Base-by-base conservation (phyloP, 2,329 filamentous ascomycete species). In the Scedosporium aurantiacum region DNA sequence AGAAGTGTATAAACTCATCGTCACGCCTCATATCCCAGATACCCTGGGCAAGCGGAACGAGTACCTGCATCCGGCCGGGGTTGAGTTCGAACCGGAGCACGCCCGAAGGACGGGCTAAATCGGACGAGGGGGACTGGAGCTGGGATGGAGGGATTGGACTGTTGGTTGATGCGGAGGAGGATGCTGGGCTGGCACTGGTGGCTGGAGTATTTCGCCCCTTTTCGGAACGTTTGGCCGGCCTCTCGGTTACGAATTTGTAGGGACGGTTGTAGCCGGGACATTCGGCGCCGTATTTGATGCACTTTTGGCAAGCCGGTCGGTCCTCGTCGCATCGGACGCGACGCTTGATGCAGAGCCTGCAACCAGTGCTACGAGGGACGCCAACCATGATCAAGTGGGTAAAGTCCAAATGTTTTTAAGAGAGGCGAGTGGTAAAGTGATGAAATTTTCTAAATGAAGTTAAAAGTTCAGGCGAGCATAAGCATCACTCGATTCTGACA, bases 301-400 rank as follows among this genome's bases (percentile, higher is more conserved):
- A 77, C 60, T 76, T 77, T 25, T 66, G 68, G 61, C 75, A 76
- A 60, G 67, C 69, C 10, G 78, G 78, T 10, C 70, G 72, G 23
- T 64, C 68, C 66, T 79, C 72, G 65, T 81, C 78, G 63, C 79
- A 80, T 70, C 78, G 74, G 62, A 76, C 71, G 57, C 72, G 72
- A 61, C 75, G 70, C 66, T 71, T 73, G 62, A 73, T 70, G 67
- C 75, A 76, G 45, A 76, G 68, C 60, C 70, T 69, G 65, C 75
- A 77, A 64, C 65, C 65, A 10, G 62, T 66, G 62, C 65, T 66
- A 27, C 65, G 58, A 2, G 65, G 64, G 4, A 66, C 64, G 40
- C 65, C 65, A n/a, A 66, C 65, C 65, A 66, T 66, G 43, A 37
- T 50, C 18, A 41, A 27, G 27, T 47, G 43, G 43, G 1, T 47